Base-by-base conservation (phyloP, 352 stramenopile genomes). In the Saprolegnia parasitica region DNA sequence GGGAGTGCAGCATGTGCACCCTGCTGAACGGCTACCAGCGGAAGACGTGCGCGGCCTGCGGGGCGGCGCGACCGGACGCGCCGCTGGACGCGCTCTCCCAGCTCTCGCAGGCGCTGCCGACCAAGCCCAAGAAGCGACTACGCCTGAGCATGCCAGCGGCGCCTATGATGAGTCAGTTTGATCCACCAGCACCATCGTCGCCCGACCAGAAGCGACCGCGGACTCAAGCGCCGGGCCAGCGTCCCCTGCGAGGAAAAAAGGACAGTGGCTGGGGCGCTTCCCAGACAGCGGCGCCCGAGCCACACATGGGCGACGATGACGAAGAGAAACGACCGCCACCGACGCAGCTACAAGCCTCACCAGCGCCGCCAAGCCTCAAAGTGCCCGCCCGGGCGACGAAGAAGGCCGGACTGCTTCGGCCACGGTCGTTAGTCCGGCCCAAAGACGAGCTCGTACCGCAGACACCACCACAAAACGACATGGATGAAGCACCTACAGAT, bases 1-100 rank as follows among this genome's bases (percentile, higher is more conserved):
- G 63, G 63, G 63, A 70, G 32, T 70, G 63, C 37, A 35, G 47
- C n/a, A 35, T 70, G 37, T 70, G 63, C 23, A 70, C 63, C 10
- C 29, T 70, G 32, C 54, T 70, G 8, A 70, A 70, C 54, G 29
- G 42, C n/a, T 70, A 70, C 54, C 54, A 70, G 23, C 24, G 63
- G 18, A 70, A 70, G 40, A 70, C 63, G 29, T 70, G 63, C 37
- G 63, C 63, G 32, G 63, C 58, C 20, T 67, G 58, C 26, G 21
- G 52, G 8, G 29, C 58, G 9, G 58, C 16, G 26, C 37, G 58
- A 21, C 11, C 42, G 11, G 57, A 29, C 21, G 57, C 23, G 35
- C 40, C 56, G 11, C 24, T 24, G 8, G 57, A 65, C 20, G 29
- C 29, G 18, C 13, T 29, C 10, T 67, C 45, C 16, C 58, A 67